Base-by-base conservation (phyloP, 345 rosid species). In the Eucalyptus cloeziana region DNA sequence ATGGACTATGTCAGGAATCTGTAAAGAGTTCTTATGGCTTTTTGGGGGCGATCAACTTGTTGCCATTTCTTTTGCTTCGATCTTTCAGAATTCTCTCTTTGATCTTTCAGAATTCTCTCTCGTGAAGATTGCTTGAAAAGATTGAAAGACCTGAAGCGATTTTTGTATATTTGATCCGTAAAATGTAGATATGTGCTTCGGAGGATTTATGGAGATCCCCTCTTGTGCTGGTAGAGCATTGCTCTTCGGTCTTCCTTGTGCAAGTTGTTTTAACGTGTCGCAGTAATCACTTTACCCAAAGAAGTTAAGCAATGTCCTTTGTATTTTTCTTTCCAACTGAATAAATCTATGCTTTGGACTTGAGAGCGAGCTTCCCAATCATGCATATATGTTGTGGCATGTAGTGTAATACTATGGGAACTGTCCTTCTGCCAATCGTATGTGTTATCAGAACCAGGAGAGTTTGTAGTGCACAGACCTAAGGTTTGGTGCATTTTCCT, bases 71-170 rank as follows among this genome's bases (percentile, higher is more conserved):
- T 71, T 71, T 37, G 27, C 5, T 0, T 37, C 1, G 0, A 10
- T 21, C 5, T 37, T 71, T 37, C 45, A 10, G 25, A 19, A 0
- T 37, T 37, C 47, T 37, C 83, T 71, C 83, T 71, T 37, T 3
- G 37, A 37, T 37, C 37, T 37, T 37, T 37, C 37, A 37, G 37
- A 37, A 37, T 37, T 37, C 37, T 37, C 37, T 37, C 37, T 37
- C 37, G 3, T 37, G 83, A 71, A 71, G 83, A 71, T 37, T 37
- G 0, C 7, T 21, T 19, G 21, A 45, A 71, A 71, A 21, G 83
- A 71, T 5, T 0, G 15, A 37, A 37, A 71, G 8, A 37, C 45
- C 25, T 0, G 13, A 37, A 37, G 47, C 5, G 0, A 37, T 0
- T 71, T 71, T 71, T 19, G 1, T 71, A 19, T 37, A 3, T 19